phyloP scores from a whole-genome alignment of 163 green algal species.

The Prototheca cutis region DNA sequence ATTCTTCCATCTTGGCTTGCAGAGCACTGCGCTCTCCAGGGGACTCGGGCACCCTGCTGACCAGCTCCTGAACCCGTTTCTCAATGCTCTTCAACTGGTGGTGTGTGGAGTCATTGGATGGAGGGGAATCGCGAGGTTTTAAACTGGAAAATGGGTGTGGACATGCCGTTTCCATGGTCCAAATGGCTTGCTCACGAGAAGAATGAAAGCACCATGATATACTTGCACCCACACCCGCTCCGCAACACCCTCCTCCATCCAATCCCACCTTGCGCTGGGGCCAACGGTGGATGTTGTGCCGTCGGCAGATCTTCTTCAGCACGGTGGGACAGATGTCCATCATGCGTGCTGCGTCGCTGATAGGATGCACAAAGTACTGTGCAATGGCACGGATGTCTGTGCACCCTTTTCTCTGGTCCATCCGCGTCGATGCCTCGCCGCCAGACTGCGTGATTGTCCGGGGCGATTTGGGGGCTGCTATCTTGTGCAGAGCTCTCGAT shows the following conservation, averaged over 20 bases:
- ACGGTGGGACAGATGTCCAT: conserved; percentile 9
- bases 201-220: too few species aligned
- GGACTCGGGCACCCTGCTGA: not conserved
- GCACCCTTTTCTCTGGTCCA: not conserved
- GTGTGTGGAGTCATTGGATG: not conserved
- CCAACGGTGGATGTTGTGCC: not conserved
- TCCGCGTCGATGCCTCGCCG: not conserved
- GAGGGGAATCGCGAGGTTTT: not conserved
- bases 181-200: too few species aligned
- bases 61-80: not conserved
- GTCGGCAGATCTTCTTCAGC: conserved; percentile 7
- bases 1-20: not conserved
- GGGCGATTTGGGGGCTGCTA: too few species aligned
- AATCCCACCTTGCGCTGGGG: conserved; percentile 3
- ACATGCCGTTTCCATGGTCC: too few species aligned
- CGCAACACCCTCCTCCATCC: too few species aligned
- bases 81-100: not conserved
- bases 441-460: not conserved
- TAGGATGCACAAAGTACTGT: conserved; percentile 2
- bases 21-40: not conserved
- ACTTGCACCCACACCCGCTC: too few species aligned
- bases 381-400: not conserved
- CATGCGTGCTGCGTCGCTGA: conserved; percentile 3
- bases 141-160: too few species aligned
- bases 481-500: too few species aligned